Evolutionary conservation across 2,329 filamentous ascomycete genomes (phyloP), one percentile per base, ranked within the genome.

Genomic region (Akanthomyces lecanii): DNA sequence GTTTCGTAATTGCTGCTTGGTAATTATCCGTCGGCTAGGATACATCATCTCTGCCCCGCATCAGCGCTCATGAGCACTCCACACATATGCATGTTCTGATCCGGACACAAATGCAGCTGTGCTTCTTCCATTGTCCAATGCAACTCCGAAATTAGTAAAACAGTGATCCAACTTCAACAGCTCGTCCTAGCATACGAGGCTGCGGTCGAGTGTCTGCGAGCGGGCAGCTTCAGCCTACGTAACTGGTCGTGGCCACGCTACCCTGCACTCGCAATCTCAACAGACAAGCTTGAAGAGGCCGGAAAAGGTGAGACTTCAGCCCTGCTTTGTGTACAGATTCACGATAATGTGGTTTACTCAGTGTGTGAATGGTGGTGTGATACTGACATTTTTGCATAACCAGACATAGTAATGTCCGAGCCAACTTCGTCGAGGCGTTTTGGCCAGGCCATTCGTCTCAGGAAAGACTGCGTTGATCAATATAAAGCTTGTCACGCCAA

Each of bases 401-500:
- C 18, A 21, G 61, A 45, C 33, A 28, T 61, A 14, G 58, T 64
- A 30, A 64, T 58, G 59, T 63, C 65, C 21, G 73, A 72, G 64
- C 74, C 69, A 66, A 76, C 81, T 66, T 74, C 80, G 4, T 81
- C 78, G 53, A 78, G 80, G 4, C 84, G 89, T 64, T 82, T 92
- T 68, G 89, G 83, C 45, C 90, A 92, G 74, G 88, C 91, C 67
- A 81, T 93, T 61, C 87, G 85, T 71, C 82, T 94, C 62, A 89
- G 87, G 75, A 85, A 85, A 14, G 85, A 89, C 66, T 83, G 79
- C 65, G 77, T 89, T 16, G 82, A 83, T 25, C 83, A 86, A 67
- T 94, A 93, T 78, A 92, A 91, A 73, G 82, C 87, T 69, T 87
- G 85, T 66, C 90, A 93, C 71, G 86, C 85, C 7, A 82, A 81